Evolutionary conservation across 169 alveolate genomes (phyloP).

Genomic region (Hepatocystis sp.): DNA sequence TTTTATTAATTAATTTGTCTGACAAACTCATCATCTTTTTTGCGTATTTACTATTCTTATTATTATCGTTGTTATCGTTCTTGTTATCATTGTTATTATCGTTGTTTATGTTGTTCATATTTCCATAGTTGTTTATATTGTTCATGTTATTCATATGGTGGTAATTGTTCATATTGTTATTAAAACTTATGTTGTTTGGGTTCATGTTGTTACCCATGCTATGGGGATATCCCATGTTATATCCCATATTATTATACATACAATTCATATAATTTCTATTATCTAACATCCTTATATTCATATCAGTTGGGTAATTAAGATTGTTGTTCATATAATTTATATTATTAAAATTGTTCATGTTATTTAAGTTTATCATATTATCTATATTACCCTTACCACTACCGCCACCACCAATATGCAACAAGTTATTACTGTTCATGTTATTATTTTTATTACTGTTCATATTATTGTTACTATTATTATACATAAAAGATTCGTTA

Average conservation of each 20-base stretch:
- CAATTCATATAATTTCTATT: background rate
- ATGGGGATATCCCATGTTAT: background rate
- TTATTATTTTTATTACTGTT: no score
- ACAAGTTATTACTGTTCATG: background rate
- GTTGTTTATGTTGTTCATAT: background rate
- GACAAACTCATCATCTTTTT: background rate
- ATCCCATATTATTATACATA: background rate
- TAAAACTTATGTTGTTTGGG: background rate
- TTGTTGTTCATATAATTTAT: slow-evolving; percentile 20
- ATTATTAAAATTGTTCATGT: slow-evolving; percentile 17
- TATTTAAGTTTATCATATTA: slow-evolving; percentile 12
- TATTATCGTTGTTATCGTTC: background rate
- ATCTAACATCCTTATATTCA: slow-evolving; percentile 28
- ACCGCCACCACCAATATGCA: background rate
- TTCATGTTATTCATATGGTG: background rate
- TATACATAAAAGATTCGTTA: slow-evolving; percentile 2
- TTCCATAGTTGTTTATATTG: background rate
- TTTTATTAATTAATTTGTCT: background rate
- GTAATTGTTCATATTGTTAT: background rate
- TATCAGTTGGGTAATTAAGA: slow-evolving; percentile 14
- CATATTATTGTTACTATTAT: no score
- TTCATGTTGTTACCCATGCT: background rate
- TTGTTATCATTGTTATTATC: background rate
- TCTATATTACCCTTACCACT: background rate
- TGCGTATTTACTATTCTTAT: background rate